Evolutionary conservation across 768 basidiomycete genomes (phyloP).

Genomic region (Macrolepiota dolichaula): DNA sequence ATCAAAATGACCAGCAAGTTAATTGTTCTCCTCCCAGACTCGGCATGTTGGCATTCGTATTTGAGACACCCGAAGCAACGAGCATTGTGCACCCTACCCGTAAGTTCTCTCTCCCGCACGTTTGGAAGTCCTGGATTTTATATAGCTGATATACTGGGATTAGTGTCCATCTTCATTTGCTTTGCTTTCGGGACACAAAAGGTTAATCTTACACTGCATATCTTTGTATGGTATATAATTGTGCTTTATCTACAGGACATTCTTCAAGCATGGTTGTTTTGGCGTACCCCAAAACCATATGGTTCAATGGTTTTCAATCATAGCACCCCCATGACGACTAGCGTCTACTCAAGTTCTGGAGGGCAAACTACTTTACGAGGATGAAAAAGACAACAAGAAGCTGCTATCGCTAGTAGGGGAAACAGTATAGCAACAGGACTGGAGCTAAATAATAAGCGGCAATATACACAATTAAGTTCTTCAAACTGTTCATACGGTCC

Average conservation of each 20-base stretch:
- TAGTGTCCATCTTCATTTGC: constrained; percentile 9
- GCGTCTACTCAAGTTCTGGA: background rate
- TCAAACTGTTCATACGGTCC: too few species aligned
- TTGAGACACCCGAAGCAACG: background rate
- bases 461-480: background rate
- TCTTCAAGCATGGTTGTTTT: constrained; percentile 5
- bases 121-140: background rate
- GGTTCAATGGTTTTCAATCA: background rate
- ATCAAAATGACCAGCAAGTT: background rate
- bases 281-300: background rate
- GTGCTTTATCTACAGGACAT: background rate
- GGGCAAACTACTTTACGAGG: background rate
- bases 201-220: background rate
- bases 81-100: background rate
- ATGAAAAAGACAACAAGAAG: too few species aligned
- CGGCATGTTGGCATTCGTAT: background rate
- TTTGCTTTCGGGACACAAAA: constrained; percentile 12
- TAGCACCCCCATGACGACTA: background rate
- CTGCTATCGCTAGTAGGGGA: background rate
- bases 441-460: background rate
- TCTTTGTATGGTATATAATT: background rate
- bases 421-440: background rate
- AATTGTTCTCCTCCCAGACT: background rate
- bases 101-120: background rate
- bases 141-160: background rate